A percentile compares a stretch with the other conserved stretches of the same genome.
phyloP scores from a whole-genome alignment of 805 yeast genomes.

The Pichia paraexigua region DNA sequence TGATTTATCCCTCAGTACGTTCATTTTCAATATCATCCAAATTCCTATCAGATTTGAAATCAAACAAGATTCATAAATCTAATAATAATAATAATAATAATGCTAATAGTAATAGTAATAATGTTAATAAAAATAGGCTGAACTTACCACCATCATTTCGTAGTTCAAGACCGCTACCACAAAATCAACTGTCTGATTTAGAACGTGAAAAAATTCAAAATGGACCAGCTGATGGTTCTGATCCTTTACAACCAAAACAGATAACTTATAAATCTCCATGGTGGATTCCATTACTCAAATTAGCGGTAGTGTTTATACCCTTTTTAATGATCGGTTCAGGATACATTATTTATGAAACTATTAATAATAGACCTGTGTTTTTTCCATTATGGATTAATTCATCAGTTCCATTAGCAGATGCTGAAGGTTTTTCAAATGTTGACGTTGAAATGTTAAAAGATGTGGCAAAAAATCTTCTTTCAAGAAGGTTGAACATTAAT shows the following conservation, averaged over 20 bases:
- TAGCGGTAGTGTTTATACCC: constrained; percentile 11
- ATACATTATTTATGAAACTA: constrained; percentile 24
- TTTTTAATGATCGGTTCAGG: constrained; percentile 17
- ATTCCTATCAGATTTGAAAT: neutral
- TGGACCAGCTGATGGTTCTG: neutral
- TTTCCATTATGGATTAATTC: constrained; percentile 26
- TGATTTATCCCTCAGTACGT: neutral
- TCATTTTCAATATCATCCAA: neutral
- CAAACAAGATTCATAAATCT: neutral
- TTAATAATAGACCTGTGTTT: constrained; percentile 24
- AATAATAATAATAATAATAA: neutral
- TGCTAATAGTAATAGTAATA: neutral
- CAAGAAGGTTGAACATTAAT: constrained; percentile 26
- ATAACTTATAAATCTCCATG: constrained; percentile 13
- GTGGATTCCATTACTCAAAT: constrained; percentile 12
- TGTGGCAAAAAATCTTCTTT: constrained; percentile 19
- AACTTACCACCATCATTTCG: constrained; percentile 16
- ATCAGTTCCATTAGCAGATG: constrained; percentile 20
- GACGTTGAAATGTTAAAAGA: constrained; percentile 24
- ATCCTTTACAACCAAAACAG: neutral
- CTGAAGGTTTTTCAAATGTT: constrained; percentile 20
- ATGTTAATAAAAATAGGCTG: neutral
- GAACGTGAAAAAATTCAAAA: constrained; percentile 6
- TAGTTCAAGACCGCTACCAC: constrained; percentile 14
- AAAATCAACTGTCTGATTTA: constrained; percentile 8